Percentiles rank a stretch among this genome's conserved stretches.
These are phyloP conservation scores for Pythium dissotocum DNA, from an alignment of 352 stramenopile genomes.

Conservation along the genomic window DNA sequence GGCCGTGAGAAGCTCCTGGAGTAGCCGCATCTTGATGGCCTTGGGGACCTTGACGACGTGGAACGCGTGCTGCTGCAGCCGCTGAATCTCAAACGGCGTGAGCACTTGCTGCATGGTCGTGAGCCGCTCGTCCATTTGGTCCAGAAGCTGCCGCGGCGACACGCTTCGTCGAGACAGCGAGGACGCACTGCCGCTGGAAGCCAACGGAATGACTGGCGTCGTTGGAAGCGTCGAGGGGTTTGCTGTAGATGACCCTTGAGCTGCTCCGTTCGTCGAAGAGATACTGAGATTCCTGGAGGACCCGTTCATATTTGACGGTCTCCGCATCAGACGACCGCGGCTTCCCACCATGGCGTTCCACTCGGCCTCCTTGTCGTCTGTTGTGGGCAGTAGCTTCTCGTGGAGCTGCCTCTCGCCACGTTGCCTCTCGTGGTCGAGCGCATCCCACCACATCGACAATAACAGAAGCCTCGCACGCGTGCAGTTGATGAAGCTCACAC, in stretches of 20 bases:
- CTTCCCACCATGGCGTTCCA: conserved; percentile 31
- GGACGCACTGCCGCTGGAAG: conserved; percentile 8
- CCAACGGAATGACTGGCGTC: background rate
- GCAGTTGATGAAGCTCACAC: conserved; percentile 54
- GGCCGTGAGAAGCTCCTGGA: conserved; percentile 47
- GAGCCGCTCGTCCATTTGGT: conserved; percentile 63
- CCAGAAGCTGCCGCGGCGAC: conserved; percentile 38
- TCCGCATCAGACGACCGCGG: conserved; percentile 5
- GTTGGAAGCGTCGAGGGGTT: background rate
- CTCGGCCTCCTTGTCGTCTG: conserved; percentile 44
- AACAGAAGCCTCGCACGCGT: conserved; percentile 53
- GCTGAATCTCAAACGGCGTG: conserved; percentile 76
- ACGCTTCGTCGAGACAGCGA: conserved; percentile 13
- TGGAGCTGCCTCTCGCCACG: conserved; percentile 50
- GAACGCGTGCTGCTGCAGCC: conserved; percentile 55
- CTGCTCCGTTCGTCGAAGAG: background rate
- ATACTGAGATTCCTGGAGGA: conserved; percentile 15
- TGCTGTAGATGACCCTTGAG: background rate
- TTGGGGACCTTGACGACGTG: conserved; percentile 75
- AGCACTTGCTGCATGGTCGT: conserved; percentile 76
- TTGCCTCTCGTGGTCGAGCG: conserved; percentile 65
- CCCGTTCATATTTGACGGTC: conserved; percentile 7
- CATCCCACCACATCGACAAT: conserved; percentile 66
- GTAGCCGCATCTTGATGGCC: conserved; percentile 60
- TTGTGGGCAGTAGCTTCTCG: conserved; percentile 30